Evolutionary conservation across 768 basidiomycete genomes (phyloP), one percentile per base, ranked within the genome.

Genomic region (Panellus pusillus): DNA sequence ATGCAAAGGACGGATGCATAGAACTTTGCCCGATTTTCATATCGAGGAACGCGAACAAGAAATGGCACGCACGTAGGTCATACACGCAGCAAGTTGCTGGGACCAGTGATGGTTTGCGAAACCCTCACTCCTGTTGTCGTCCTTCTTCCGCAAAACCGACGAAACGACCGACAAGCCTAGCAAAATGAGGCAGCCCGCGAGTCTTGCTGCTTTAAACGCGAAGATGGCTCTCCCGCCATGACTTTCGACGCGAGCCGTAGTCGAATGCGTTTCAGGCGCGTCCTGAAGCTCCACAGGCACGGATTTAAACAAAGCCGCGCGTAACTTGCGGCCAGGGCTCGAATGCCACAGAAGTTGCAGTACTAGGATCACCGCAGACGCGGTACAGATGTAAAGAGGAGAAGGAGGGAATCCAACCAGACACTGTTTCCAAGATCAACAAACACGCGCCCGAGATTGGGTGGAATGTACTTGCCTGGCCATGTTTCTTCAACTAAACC

Each of bases 181-280:
- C 48, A 68, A 55, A 32, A 49, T 42, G 15, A 67, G 50, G 54
- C 63, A 64, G 6, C 61, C 60, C 4, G 55, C 37, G 15, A 66
- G 52, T 45, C 66, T 58, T 28, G 63, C 63, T 2, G 57, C 20
- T 27, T 63, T 63, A 58, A 61, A 63, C 19, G 45, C 57, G 40
- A 61, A 67, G 36, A 68, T 65, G 37, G 54, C 50, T 9, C 32
- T 20, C n/a, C 65, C 66, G 4, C 66, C 66, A 46, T 63, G 62
- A 9, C 43, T 36, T 13, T 48, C 44, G 18, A 67, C 41, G 47
- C 58, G 57, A 3, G n/a, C 38, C 6, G 44, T 29, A 18, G 53
- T n/a, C 0, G 59, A 56, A 17, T 27, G 32, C 12, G 47, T 15
- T 35, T 27, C 44, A 2, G 40, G 24, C 28, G 44, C 15, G 19